Evolutionary conservation across 1,284 basidiomycete species (phyloP), one percentile per base, ranked within the genome.

Genomic region (Tylopilus sp.): DNA sequence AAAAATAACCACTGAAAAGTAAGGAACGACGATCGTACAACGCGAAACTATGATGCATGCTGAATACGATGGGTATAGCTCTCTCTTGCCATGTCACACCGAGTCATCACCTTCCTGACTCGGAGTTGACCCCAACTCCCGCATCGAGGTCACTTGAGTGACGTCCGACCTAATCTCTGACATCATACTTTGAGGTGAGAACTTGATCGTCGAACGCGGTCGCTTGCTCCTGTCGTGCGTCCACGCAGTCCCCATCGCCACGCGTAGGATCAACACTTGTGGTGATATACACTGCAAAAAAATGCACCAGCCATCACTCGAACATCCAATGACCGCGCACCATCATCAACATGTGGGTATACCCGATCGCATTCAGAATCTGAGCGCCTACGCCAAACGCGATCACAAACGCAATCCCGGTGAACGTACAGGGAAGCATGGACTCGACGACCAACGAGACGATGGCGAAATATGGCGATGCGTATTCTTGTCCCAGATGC

Each of bases 251-350:
- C 65, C 62, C 18, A 38, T 38, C 29, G 58, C 59, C 39, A 71
- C 62, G 3, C 68, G 62, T 33, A 72, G 56, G 53, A 73, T 67
- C 10, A 72, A 38, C 62, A 74, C 71, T 39, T 71, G 72, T 1
- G 72, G 65, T 29, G 72, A 74, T 63, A 73, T 67, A 33, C 65
- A 72, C 72, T 74, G 38, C 8, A 55, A 49, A 47, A 7, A 47
- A 7, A 47, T 10, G 22, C 19, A 5, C 36, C 36, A 47, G 44
- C 44, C 44, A 12, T 18, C 12, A 41, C 39, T 41, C 55, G 18
- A 24, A 24, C 7, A 32, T 57, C 24, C 3, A 26, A 44, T 18
- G 44, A 18, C 22, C 22, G 19, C 41, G 26, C n/a, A 68, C 62
- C 47, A 36, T 69, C 41, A 64, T 59, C 49, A 64, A 58, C 5